These are phyloP conservation scores for Colletotrichum higginsianum DNA, from an alignment of 2,329 filamentous ascomycete species.

Conservation along the genomic window DNA sequence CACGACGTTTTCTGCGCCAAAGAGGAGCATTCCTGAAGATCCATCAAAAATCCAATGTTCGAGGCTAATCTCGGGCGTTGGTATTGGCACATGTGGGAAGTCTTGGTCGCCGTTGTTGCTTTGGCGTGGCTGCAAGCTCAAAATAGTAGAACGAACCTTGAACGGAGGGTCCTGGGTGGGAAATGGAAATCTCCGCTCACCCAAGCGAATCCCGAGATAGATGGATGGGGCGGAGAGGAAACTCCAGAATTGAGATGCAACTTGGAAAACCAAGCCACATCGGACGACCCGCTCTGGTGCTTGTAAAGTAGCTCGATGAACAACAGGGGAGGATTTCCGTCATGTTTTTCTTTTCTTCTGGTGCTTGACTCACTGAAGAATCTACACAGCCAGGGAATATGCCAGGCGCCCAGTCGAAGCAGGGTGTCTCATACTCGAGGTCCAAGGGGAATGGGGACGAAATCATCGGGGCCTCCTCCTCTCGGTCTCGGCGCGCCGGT, in stretches of 20 bases:
- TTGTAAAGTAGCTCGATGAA: not conserved
- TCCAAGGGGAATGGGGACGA: not conserved
- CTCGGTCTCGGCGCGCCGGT: not conserved
- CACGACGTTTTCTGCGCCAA: not conserved
- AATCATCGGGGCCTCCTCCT: no score
- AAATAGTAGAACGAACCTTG: slow-evolving; percentile 38
- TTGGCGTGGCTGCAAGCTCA: slow-evolving; percentile 18
- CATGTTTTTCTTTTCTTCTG: slow-evolving; percentile 1
- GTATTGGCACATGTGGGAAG: slow-evolving; percentile 4
- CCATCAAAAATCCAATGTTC: slow-evolving; percentile 12
- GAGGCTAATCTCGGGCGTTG: slow-evolving; percentile 28
- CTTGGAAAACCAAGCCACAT: slow-evolving; percentile 34
- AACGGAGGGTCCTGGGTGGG: slow-evolving; percentile 14
- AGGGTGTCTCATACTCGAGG: not conserved
- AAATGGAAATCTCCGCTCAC: slow-evolving; percentile 37
- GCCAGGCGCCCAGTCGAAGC: not conserved
- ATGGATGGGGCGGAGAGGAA: slow-evolving; percentile 19
- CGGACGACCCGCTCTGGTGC: slow-evolving; percentile 27
- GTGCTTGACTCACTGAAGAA: slow-evolving; percentile 27
- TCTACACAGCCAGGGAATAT: slow-evolving; percentile 5
- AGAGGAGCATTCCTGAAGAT: slow-evolving; percentile 10
- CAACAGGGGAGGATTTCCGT: slow-evolving; percentile 15
- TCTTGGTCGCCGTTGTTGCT: slow-evolving; percentile 27
- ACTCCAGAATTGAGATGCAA: slow-evolving; percentile 27
- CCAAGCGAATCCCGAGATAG: slow-evolving; percentile 20